A percentile compares a stretch with the other conserved stretches of the same genome.
Evolutionary conservation across 768 basidiomycete genomes (phyloP).

Genomic region (Agaricus blazei): DNA sequence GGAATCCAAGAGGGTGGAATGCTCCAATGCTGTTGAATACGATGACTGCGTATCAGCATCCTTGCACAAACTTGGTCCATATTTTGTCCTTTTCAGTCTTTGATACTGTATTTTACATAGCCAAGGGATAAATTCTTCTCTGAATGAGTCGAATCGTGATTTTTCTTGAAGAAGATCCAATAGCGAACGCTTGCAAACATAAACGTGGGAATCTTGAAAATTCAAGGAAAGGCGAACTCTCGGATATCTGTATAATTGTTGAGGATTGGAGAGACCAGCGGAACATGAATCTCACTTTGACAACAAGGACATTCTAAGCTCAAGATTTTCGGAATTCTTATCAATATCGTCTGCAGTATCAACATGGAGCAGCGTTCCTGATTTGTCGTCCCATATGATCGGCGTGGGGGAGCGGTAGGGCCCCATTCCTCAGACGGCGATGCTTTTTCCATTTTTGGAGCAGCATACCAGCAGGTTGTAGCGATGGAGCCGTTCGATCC

Average conservation of each 20-base stretch:
- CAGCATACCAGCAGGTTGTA: conserved; percentile 62
- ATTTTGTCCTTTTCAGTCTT: conserved; percentile 51
- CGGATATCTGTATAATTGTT: conserved; percentile 51
- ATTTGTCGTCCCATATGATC: conserved; percentile 64
- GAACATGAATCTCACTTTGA: conserved; percentile 40
- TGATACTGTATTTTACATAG: conserved; percentile 84
- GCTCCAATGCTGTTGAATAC: conserved; percentile 48
- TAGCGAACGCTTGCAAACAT: conserved; percentile 74
- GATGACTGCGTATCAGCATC: conserved; percentile 36
- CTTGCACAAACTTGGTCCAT: conserved; percentile 51
- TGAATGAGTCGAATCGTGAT: conserved; percentile 70
- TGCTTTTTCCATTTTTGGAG: conserved; percentile 47
- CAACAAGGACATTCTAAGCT: conserved; percentile 71
- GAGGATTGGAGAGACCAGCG: neutral
- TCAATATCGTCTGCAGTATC: conserved; percentile 69
- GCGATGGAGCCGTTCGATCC: conserved; percentile 59
- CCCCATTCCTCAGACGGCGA: conserved; percentile 66
- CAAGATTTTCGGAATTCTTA: conserved; percentile 63
- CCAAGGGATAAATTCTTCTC: conserved; percentile 92
- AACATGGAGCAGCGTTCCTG: conserved; percentile 65
- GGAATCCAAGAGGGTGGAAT: conserved; percentile 41
- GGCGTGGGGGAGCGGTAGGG: conserved; percentile 35
- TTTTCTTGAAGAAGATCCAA: conserved; percentile 70
- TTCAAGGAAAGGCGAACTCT: conserved; percentile 60
- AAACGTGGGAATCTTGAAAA: conserved; percentile 86